Evolutionary conservation across 2,329 filamentous ascomycete genomes (phyloP).

Genomic region (Aspergillus sp.): DNA sequence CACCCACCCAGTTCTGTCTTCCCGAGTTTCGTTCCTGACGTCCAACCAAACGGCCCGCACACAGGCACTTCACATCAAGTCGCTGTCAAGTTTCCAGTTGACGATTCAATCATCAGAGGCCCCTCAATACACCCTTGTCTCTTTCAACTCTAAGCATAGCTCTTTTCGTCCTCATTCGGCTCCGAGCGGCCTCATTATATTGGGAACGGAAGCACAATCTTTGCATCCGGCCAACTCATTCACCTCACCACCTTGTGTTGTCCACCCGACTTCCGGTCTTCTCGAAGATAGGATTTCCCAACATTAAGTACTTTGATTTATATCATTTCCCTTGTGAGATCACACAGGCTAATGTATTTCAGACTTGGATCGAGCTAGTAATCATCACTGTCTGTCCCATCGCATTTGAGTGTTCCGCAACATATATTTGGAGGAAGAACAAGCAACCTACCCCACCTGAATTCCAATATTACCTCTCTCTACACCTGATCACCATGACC

Average conservation of each 20-base stretch:
- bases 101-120: neutral
- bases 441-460: neutral
- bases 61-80: neutral
- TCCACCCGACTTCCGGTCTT: neutral
- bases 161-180: neutral
- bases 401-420: neutral
- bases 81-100: neutral
- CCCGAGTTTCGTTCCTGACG: neutral
- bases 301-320: neutral
- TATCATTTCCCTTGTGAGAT: neutral
- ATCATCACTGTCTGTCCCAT: neutral
- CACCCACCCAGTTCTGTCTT: neutral
- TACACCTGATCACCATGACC: constrained; percentile 39
- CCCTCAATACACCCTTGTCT: neutral
- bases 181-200: neutral
- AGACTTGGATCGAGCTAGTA: neutral
- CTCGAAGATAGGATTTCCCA: neutral
- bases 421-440: neutral
- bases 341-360: neutral
- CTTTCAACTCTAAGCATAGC: neutral
- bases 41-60: neutral
- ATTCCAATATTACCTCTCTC: constrained; percentile 1
- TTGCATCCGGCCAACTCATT: neutral
- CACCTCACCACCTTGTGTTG: neutral
- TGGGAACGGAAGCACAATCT: neutral